Evolutionary conservation across 441 rosid genomes (phyloP).

Genomic region (Daphne laureola): DNA sequence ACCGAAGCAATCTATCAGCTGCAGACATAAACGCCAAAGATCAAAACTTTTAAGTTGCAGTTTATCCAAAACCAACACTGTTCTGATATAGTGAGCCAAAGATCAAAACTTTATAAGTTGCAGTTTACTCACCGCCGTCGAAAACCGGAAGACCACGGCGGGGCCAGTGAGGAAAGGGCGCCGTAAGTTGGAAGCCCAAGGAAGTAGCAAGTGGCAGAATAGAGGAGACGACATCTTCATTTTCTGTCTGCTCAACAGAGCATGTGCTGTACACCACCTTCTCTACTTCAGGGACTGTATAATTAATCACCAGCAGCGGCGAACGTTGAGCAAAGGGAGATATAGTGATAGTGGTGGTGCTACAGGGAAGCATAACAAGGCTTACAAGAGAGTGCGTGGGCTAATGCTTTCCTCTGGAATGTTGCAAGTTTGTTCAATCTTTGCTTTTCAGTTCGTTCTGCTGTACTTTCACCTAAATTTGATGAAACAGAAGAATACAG

Average conservation of each 20-base stretch:
- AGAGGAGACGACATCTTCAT: conserved; percentile 72
- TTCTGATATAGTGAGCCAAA: too few species aligned
- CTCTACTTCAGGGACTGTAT: conserved; percentile 84
- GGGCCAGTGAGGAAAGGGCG: conserved; percentile 72
- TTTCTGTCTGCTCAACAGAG: conserved; percentile 75
- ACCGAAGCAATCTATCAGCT: conserved; percentile 62
- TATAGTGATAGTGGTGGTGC: too few species aligned
- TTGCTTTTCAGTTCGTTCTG: conserved; percentile 22
- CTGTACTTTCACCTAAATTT: conserved; percentile 20
- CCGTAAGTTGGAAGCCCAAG: conserved; percentile 47
- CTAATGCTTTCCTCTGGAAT: conserved; percentile 80
- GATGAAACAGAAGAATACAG: too few species aligned
- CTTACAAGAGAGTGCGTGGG: conserved; percentile 79
- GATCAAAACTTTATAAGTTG: neutral
- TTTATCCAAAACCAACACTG: neutral
- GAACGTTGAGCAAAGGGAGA: too few species aligned
- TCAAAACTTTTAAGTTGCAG: neutral
- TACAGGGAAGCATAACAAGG: conserved; percentile 1
- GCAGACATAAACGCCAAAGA: conserved; percentile 11
- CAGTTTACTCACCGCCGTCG: conserved; percentile 53
- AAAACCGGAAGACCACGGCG: conserved; percentile 73
- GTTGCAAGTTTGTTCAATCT: conserved; percentile 70
- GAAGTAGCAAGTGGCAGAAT: conserved; percentile 56
- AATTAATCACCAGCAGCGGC: too few species aligned
- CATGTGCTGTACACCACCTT: conserved; percentile 90